Evolutionary conservation across 371 early-diverging fungal species (phyloP), one percentile per base, ranked within the genome.

Genomic region (Lichtheimia ramosa): DNA sequence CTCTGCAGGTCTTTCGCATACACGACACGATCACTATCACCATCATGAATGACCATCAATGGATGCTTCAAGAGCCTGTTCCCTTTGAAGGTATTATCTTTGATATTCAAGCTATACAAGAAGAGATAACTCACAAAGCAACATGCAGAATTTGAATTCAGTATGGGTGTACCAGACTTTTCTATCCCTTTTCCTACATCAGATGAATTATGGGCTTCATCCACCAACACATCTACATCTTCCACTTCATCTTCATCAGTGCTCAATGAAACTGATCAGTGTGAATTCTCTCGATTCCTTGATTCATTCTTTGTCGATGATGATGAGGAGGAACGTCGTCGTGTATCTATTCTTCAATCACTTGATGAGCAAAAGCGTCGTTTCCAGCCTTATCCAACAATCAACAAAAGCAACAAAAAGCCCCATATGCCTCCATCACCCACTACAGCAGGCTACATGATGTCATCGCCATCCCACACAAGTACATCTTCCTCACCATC

Each of bases 91-190:
- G 79, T 74, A 70, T 64, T 20, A 21, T n/a, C 18, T 27, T 23
- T 5, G 2, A 51, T 25, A 15, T 12, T 15, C 2, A 6, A 15
- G 7, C n/a, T 21, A 24, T 15, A 3, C 5, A 51, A 23, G 4
- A 23, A 6, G 13, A 53, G 3, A 39, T 14, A 21, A 16, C n/a
- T 39, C 24, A 23, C 20, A 13, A 28, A 27, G 13, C 18, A 54
- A 7, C 28, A 12, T 14, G 27, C 42, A 78, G 80, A 80, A 24
- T 80, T 80, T 50, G 66, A 76, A 53, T 74, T 74, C 57, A 77
- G 71, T 48, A 60, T 80, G 63, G 77, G 77, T 43, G 66, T 80
- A 39, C 79, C 79, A 41, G 70, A 65, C 5, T 75, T 79, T 61
- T 65, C 75, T 24, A 73, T 79, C 51, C 79, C 79, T 21, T 59